A percentile compares a stretch with the other conserved stretches of the same genome.
Evolutionary conservation across 306 rosid genomes (phyloP).

Genomic region (Macrotyloma uniflorum): DNA sequence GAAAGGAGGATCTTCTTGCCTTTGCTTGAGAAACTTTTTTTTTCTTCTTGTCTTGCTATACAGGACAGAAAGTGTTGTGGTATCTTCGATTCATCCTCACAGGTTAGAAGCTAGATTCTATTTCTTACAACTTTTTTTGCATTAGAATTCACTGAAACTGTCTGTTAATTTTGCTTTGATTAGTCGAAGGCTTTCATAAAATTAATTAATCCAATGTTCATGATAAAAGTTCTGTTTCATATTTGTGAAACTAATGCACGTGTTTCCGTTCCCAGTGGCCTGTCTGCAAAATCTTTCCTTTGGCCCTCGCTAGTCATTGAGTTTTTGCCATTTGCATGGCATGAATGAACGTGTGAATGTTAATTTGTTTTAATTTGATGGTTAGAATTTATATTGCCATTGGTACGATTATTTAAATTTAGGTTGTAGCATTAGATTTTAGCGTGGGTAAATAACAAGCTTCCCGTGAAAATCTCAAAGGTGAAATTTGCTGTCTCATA

Average conservation of each 20-base stretch:
- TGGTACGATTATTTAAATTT: neutral
- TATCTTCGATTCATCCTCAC: slow-evolving; percentile 35
- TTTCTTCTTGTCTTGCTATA: slow-evolving; percentile 26
- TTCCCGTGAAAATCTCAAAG: neutral
- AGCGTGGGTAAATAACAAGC: neutral
- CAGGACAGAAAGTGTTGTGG: slow-evolving; percentile 2
- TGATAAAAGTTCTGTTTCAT: too few species aligned
- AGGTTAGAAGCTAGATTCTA: slow-evolving; percentile 40
- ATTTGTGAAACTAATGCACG: neutral
- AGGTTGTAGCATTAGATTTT: neutral
- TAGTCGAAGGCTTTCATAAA: slow-evolving; percentile 15
- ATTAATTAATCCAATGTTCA: slow-evolving; percentile 11
- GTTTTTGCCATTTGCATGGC: slow-evolving; percentile 23
- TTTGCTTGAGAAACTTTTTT: slow-evolving; percentile 7
- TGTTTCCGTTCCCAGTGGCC: neutral
- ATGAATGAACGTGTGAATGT: neutral
- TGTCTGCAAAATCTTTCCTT: neutral
- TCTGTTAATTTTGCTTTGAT: slow-evolving; percentile 18
- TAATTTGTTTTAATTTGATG: neutral
- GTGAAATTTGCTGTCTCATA: too few species aligned
- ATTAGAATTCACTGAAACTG: slow-evolving; percentile 23
- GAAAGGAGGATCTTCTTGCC: slow-evolving; percentile 26
- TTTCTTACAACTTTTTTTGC: slow-evolving; percentile 8
- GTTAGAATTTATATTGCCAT: neutral
- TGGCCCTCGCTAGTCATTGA: neutral